Evolutionary conservation across 2,329 filamentous ascomycete species (phyloP).

Genomic region (Penicillium janthinellum): DNA sequence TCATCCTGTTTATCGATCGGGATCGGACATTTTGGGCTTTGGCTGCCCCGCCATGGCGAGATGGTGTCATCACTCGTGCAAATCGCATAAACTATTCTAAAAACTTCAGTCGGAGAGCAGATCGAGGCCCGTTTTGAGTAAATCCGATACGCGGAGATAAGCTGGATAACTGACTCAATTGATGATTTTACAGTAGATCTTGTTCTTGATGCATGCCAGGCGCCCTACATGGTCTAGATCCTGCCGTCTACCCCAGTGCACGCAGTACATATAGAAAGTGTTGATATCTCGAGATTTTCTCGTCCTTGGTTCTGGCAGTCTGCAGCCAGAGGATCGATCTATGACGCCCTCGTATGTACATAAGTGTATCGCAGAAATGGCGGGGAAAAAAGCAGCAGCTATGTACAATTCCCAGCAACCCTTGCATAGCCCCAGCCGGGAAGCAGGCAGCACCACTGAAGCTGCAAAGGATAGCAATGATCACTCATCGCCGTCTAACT

Average conservation of each 20-base stretch:
- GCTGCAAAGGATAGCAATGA: neutral
- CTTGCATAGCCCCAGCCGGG: neutral
- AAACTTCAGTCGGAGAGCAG: neutral
- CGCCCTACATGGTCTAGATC: neutral
- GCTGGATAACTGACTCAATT: neutral
- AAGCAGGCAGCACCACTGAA: neutral
- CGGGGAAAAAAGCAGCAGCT: slow-evolving; percentile 1
- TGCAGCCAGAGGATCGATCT: slow-evolving; percentile 8
- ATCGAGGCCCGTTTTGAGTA: slow-evolving; percentile 11
- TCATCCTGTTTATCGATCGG: neutral
- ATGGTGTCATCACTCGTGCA: slow-evolving; percentile 20
- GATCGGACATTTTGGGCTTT: neutral
- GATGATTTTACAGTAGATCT: too few species aligned
- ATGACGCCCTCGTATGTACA: slow-evolving; percentile 16
- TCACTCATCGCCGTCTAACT: neutral
- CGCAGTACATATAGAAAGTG: neutral
- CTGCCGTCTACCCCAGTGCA: neutral
- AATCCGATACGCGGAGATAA: slow-evolving; percentile 4
- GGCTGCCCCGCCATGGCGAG: neutral
- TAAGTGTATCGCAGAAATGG: neutral
- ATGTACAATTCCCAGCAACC: slow-evolving; percentile 16
- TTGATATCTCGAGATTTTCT: neutral
- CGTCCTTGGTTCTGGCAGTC: neutral
- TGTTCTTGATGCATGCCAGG: neutral
- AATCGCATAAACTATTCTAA: neutral